Evolutionary conservation across 2,329 filamentous ascomycete genomes (phyloP).

Genomic region (Neofusicoccum laricinum): DNA sequence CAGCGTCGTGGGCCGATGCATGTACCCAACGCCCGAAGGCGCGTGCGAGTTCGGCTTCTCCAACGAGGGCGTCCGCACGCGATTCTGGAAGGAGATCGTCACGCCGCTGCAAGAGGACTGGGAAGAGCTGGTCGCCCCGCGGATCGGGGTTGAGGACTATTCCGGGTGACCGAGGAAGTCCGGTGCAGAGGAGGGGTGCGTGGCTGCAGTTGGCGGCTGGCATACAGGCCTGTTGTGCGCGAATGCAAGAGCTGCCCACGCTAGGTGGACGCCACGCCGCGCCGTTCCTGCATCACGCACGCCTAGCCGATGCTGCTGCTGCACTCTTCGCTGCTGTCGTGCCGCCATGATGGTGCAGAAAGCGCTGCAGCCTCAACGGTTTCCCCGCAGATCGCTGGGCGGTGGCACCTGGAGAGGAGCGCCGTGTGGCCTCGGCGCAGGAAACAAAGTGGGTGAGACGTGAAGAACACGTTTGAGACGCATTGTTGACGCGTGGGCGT

Average conservation of each 20-base stretch:
- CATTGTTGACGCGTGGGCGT: background rate
- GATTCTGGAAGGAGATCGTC: constrained; percentile 14
- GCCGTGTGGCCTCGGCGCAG: background rate
- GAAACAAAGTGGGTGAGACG: background rate
- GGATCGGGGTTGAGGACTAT: background rate
- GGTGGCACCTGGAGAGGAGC: background rate
- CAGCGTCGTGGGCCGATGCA: constrained; percentile 16
- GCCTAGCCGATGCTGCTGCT: background rate
- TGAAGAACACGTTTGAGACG: constrained; percentile 12
- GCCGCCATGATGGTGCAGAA: background rate
- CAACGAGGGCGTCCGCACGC: constrained; percentile 14
- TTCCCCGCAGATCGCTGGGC: background rate
- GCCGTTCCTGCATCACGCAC: background rate
- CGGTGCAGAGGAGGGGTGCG: background rate
- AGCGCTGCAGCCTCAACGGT: background rate
- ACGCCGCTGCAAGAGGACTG: constrained; percentile 17
- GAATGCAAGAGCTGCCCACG: background rate
- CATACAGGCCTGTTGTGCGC: too few relatives aligned
- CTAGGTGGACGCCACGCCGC: background rate
- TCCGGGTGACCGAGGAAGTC: background rate
- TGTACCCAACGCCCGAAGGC: constrained; percentile 4
- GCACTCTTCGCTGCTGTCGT: background rate
- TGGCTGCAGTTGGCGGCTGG: too few relatives aligned
- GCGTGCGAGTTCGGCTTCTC: background rate
- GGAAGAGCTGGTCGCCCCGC: constrained; percentile 1